phyloP scores from a whole-genome alignment of 2,329 filamentous ascomycete genomes.

The Didymella exigua region DNA sequence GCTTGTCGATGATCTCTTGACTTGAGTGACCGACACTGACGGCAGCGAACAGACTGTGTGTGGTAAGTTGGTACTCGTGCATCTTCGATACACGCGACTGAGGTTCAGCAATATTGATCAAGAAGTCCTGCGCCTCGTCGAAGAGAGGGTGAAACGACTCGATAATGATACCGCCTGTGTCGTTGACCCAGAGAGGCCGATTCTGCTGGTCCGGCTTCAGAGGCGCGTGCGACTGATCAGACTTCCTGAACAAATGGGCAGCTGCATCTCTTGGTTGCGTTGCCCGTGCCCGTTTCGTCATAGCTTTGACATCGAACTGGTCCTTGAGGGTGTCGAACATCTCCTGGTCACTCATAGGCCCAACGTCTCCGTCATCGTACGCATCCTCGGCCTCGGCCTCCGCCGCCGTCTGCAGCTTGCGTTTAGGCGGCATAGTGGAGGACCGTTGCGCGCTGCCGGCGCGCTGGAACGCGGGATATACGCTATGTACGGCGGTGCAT shows the following conservation, averaged over 20 bases:
- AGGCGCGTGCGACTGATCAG: slow-evolving; percentile 80
- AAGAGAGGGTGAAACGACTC: slow-evolving; percentile 93
- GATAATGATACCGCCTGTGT: slow-evolving; percentile 82
- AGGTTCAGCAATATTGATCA: slow-evolving; percentile 95
- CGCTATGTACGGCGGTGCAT: slow-evolving; percentile 41
- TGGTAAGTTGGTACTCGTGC: slow-evolving; percentile 91
- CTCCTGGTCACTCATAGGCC: slow-evolving; percentile 54
- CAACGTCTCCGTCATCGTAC: slow-evolving; percentile 57
- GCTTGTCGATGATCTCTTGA: slow-evolving; percentile 84
- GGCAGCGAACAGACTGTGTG: slow-evolving; percentile 92
- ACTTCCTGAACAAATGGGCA: slow-evolving; percentile 62
- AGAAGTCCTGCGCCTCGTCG: slow-evolving; percentile 86
- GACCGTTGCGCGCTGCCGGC: neutral
- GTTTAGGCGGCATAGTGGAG: slow-evolving; percentile 52
- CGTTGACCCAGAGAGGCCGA: slow-evolving; percentile 92
- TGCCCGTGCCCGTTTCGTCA: slow-evolving; percentile 38
- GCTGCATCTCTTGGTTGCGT: slow-evolving; percentile 55
- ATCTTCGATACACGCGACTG: slow-evolving; percentile 86
- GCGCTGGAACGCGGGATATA: slow-evolving; percentile 23
- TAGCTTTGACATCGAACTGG: slow-evolving; percentile 44
- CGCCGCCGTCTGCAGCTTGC: slow-evolving; percentile 46
- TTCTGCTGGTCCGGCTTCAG: slow-evolving; percentile 89
- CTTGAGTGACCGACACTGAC: slow-evolving; percentile 92
- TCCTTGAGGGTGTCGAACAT: slow-evolving; percentile 55
- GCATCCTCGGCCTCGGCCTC: slow-evolving; percentile 57